Percentiles rank a stretch among this genome's conserved stretches.
Evolutionary conservation across 2,329 filamentous ascomycete genomes (phyloP).

Genomic region (Sclerotinia borealis): DNA sequence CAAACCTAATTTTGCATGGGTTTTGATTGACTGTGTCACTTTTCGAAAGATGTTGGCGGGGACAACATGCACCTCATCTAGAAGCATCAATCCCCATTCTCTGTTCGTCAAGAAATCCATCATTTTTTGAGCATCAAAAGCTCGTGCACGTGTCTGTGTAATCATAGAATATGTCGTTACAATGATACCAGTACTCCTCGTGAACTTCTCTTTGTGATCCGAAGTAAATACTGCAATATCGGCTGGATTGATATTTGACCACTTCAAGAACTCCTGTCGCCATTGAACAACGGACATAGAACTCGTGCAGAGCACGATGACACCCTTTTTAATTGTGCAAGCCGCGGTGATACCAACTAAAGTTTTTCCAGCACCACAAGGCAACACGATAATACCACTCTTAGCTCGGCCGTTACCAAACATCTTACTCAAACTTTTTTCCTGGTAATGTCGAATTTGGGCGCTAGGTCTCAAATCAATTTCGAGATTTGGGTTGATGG

Average conservation of each 20-base stretch:
- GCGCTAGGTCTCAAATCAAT: conserved; percentile 88
- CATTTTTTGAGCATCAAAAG: conserved; percentile 92
- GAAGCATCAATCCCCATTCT: conserved; percentile 95
- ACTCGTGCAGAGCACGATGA: conserved; percentile 91
- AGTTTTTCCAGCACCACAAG: conserved; percentile 95
- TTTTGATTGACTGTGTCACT: conserved; percentile 87
- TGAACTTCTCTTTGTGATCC: conserved; percentile 81
- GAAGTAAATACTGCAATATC: conserved; percentile 95
- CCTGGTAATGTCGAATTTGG: conserved; percentile 89
- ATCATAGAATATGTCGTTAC: conserved; percentile 99
- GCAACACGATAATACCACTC: conserved; percentile 94
- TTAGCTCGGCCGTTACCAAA: conserved; percentile 97
- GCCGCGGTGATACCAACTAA: conserved; percentile 97
- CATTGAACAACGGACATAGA: conserved; percentile 98
- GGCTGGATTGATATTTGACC: conserved; percentile 95
- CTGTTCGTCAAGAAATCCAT: conserved; percentile 86
- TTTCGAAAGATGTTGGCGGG: conserved; percentile 94
- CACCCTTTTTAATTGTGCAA: conserved; percentile 94
- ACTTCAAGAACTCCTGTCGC: conserved; percentile 93
- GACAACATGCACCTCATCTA: conserved; percentile 97
- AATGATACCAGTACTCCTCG: conserved; percentile 87
- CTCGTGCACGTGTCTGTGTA: conserved; percentile 79
- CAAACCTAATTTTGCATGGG: conserved; percentile 89
- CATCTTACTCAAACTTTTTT: conserved; percentile 98
- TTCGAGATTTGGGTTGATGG: conserved; percentile 81